Conservation (phyloP, 306 rosid species). For the Malus sylvestris region DNA sequence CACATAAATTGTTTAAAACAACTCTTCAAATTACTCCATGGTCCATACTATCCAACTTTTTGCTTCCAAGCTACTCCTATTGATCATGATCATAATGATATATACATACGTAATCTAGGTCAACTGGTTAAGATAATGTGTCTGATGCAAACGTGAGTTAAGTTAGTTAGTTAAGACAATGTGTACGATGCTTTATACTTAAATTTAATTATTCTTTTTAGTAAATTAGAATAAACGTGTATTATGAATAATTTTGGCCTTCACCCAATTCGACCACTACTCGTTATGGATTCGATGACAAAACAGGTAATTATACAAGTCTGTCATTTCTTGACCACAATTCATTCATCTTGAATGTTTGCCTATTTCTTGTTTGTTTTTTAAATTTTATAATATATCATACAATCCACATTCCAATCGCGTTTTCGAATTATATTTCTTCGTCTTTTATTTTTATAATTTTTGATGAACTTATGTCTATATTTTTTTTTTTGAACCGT, state of each 20-base stretch:
- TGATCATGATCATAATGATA: neutral
- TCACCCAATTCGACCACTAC: neutral
- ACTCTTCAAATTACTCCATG: neutral
- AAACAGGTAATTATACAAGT: too few species aligned
- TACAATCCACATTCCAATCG: neutral
- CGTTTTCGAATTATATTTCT: neutral
- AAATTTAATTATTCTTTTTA: too few species aligned
- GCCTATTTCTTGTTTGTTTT: neutral
- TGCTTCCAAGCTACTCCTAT: neutral
- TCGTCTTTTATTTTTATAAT: neutral
- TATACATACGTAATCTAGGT: too few species aligned
- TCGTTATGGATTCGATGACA: too few species aligned
- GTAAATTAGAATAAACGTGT: neutral
- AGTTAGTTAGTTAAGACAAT: too few species aligned
- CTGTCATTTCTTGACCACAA: neutral
- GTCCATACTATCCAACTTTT: neutral
- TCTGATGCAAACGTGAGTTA: too few species aligned
- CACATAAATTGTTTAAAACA: neutral
- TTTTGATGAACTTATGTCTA: neutral
- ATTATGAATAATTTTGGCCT: too few species aligned
- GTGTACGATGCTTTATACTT: too few species aligned
- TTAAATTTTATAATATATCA: neutral
- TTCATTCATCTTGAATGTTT: neutral
- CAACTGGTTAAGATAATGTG: too few species aligned
- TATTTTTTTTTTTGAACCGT: too few species aligned